Evolutionary conservation across 2,329 filamentous ascomycete genomes (phyloP), one percentile per base, ranked within the genome.

Genomic region (Diaporthe sp.): DNA sequence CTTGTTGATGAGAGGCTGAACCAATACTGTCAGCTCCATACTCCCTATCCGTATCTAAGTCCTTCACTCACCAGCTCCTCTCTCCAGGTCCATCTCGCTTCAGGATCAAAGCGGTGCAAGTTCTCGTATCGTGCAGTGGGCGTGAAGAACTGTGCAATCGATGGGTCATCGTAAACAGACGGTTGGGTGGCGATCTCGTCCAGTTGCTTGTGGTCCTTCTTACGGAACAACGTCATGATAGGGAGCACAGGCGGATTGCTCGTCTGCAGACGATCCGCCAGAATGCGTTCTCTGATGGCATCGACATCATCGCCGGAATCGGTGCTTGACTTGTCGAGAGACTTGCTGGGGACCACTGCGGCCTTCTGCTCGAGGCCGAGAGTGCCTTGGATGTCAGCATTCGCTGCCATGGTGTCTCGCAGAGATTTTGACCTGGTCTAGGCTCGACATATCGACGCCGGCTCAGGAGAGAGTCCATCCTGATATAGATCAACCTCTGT

Each of bases 91-190:
- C 84, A 85, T 42, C 82, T 78, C 39, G 82, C 81, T 8, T 77
- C 74, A 0, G 83, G 83, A 57, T 85, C 82, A 73, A 85, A 85
- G 0, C 83, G 82, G 76, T 85, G 84, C 34, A 80, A 69, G 70
- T 85, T 85, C 75, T 85, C 84, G 70, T 78, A 80, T 25, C 77
- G 75, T 8, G 75, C 68, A n/a, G 73, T 74, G 7, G 79, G 79
- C 15, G 53, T 65, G 44, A 79, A 80, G 51, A 78, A 77, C 8
- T 72, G 71, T 4, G 79, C 76, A 6, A 79, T 74, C 31, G 77
- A 77, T 1, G 74, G 72, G 22, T 80, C 79, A 51, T 80, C 79
- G 39, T 77, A 80, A 1, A 80, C 79, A 22, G 78, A 79, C 3
- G 34, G 61, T 9, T 68, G 58, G 8, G 72, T 74, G 37, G 72